A percentile compares a stretch with the other conserved stretches of the same genome.
Evolutionary conservation across 1,284 basidiomycete genomes (phyloP).

Genomic region (Entoloma clypeatum): DNA sequence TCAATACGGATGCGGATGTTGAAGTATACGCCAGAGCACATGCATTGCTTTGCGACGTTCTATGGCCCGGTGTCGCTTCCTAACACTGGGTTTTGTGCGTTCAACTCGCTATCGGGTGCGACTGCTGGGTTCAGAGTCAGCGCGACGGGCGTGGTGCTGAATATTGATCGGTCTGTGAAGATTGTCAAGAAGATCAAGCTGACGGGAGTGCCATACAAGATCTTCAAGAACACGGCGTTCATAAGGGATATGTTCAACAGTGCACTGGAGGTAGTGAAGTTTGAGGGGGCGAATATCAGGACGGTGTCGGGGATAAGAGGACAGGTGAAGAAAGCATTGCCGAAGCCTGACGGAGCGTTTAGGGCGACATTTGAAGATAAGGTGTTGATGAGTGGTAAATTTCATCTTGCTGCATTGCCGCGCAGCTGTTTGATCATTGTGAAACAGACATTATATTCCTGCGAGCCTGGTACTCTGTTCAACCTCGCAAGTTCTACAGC

Average conservation of each 20-base stretch:
- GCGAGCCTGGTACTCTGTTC: constrained; percentile 94
- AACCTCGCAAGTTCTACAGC: constrained; percentile 95
- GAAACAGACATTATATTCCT: constrained; percentile 92
- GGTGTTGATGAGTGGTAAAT: constrained; percentile 89
- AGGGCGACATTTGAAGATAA: constrained; percentile 99
- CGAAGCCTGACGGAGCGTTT: constrained; percentile 94
- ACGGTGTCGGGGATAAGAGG: constrained; percentile 97
- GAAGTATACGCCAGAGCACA: constrained; percentile 99
- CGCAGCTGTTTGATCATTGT: constrained; percentile 6
- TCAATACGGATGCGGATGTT: constrained; percentile 98
- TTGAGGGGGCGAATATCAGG: constrained; percentile 93
- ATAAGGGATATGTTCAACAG: constrained; percentile 96
- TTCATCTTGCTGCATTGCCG: neutral
- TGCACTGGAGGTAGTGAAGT: constrained; percentile 94
- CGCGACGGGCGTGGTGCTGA: constrained; percentile 93
- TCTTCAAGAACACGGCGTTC: constrained; percentile 99
- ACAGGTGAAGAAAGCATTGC: constrained; percentile 93
- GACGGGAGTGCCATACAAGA: constrained; percentile 92
- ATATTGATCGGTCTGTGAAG: constrained; percentile 87
- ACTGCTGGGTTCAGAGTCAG: constrained; percentile 82
- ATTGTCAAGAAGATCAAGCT: constrained; percentile 99
- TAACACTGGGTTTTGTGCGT: constrained; percentile 98
- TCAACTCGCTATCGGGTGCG: constrained; percentile 78
- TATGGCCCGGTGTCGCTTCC: constrained; percentile 88
- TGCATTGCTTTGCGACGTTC: constrained; percentile 98